A percentile compares a stretch with the other conserved stretches of the same genome.
phyloP scores from a whole-genome alignment of 2,329 filamentous ascomycete species.

The Thyridium curvatum region DNA sequence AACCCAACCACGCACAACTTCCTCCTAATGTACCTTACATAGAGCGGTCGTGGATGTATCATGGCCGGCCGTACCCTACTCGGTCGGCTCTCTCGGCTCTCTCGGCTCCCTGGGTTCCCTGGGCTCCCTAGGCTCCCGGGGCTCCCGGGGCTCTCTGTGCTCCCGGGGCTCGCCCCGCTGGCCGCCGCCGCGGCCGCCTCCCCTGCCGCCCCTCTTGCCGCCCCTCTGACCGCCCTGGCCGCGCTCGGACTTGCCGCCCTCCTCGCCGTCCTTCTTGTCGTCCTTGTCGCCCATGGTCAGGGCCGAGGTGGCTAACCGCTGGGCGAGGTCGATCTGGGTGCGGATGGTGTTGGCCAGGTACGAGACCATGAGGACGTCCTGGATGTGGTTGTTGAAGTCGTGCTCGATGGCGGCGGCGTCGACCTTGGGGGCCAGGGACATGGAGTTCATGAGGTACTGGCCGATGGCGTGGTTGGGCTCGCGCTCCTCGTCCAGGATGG shows the following conservation, averaged over 20 bases:
- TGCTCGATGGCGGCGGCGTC: constrained; percentile 84
- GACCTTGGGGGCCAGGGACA: constrained; percentile 92
- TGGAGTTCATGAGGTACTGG: constrained; percentile 90
- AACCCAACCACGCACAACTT: not conserved
- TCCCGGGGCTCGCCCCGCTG: constrained; percentile 42
- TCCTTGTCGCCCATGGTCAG: constrained; percentile 43
- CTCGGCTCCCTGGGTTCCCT: constrained; percentile 19
- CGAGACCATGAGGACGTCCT: constrained; percentile 96
- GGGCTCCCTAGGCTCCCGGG: constrained; percentile 34
- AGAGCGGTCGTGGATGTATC: too few relatives aligned
- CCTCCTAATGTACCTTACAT: not conserved
- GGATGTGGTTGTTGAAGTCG: constrained; percentile 99
- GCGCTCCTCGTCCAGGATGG: constrained; percentile 88
- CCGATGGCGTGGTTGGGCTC: constrained; percentile 86
- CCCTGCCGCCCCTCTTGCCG: constrained; percentile 25
- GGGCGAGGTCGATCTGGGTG: constrained; percentile 96
- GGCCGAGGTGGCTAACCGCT: constrained; percentile 80
- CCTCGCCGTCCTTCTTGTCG: constrained; percentile 25
- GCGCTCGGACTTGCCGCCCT: constrained; percentile 36
- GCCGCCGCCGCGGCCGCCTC: constrained; percentile 40
- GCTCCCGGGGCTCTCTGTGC: constrained; percentile 41
- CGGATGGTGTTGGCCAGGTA: constrained; percentile 98
- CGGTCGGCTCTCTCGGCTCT: constrained; percentile 12
- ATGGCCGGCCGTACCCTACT: too few relatives aligned
- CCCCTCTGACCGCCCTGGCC: constrained; percentile 39